These are phyloP conservation scores for Colletotrichum sp. DNA, from an alignment of 2,329 filamentous ascomycete genomes.

Conservation along the genomic window DNA sequence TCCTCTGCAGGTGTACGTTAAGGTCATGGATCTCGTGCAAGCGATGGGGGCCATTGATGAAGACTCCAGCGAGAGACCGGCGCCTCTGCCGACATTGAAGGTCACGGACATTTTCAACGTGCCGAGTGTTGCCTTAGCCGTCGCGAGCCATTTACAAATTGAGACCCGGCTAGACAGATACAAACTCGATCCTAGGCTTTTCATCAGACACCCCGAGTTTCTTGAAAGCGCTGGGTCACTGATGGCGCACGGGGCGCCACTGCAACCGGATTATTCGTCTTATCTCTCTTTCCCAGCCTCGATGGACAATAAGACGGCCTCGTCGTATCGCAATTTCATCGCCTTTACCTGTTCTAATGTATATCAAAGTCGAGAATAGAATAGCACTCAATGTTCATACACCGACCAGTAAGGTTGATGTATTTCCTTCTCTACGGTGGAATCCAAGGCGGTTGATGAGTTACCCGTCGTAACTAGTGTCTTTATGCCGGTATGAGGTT, in stretches of 20 bases:
- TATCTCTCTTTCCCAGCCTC: background rate
- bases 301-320: fast-evolving
- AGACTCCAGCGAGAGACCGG: background rate
- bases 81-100: background rate
- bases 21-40: background rate
- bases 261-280: background rate
- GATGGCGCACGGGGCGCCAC: background rate
- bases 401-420: no score
- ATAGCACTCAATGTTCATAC: no score
- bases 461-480: no score
- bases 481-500: no score
- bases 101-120: fast-evolving
- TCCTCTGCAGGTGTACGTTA: background rate
- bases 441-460: no score
- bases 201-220: background rate
- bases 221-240: background rate
- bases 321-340: background rate
- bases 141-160: background rate
- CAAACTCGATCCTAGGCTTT: background rate
- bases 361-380: background rate
- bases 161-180: background rate
- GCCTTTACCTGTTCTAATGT: background rate
- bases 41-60: background rate
- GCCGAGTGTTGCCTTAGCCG: background rate
- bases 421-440: no score